Evolutionary conservation across 805 yeast genomes (phyloP), one percentile per base, ranked within the genome.

Genomic region (Pichia exigua): DNA sequence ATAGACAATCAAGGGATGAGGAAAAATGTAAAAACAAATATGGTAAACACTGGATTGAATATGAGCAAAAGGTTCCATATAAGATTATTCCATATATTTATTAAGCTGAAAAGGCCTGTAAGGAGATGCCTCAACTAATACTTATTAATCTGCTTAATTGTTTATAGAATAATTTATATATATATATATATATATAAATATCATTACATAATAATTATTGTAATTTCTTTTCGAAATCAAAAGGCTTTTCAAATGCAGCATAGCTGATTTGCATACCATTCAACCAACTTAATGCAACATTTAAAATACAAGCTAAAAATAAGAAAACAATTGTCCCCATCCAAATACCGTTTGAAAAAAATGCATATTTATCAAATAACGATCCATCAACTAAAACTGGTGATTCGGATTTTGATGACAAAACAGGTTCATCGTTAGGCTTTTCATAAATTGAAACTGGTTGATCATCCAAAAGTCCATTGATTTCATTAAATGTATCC

Each of bases 1-100:
- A 94, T 66, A 82, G 99, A 65, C 97, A 92, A 67, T 70, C 70
- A 27, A 79, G 99, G 67, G 99, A 94, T 69, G 98, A 92, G 62
- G 85, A 83, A 47, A 91, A 94, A 67, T 94, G 99, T 66, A 74
- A 83, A 40, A 79, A 69, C 32, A 94, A 94, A 72, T 94, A 94
- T 62, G 95, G 95, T 17, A 75, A 83, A 56, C 77, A 82, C 43
- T 94, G 99, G 99, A 77, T 73, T 49, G 82, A 85, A 67, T 94
- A 94, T 67, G 87, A 87, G 69, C 73, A 66, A 53, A 63, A 68
- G 57, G 99, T 94, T 32, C 97, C 96, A 17, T 92, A 85, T 67
- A 85, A 89, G 65, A 90, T 94, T 55, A 77, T 94, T 56, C 99
- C 99, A 5, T 90, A 83, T 61, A 69, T 94, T 8, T 92, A 90